Base-by-base conservation (phyloP, 345 rosid genomes). In the Brassica cretica region DNA sequence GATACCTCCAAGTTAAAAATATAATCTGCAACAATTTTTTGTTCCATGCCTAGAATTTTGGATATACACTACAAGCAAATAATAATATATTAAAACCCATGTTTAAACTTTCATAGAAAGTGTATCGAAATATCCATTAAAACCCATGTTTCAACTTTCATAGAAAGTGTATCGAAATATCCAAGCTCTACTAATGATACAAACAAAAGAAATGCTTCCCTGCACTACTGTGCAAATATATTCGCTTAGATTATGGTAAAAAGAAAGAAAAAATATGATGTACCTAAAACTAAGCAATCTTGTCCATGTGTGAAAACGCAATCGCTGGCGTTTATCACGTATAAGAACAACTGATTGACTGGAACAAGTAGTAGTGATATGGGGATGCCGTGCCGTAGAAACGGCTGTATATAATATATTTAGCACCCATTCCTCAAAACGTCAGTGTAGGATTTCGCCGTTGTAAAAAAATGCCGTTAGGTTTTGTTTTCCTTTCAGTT, bases 361-460 rank as follows among this genome's bases (percentile, higher is more conserved):
- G 65, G 56, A 5, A 15, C 56, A 51, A 51, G 63, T 33, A 18
- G 56, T 51, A 39, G 32, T 35, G 71, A 69, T 65, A 60, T 60
- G 78, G 73, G 29, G 70, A 66, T 73, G 55, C 16, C 74, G 82
- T 78, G 82, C 74, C 70, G 62, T 61, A 67, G 25, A 78, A 73
- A 60, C 5, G 44, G 65, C 33, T 67, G 3, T 15, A 53, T 15
- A 53, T 35, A 49, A 51, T 19, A 60, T 61, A 73, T 66, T 78
- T 44, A 16, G 33, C 25, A 66, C 78, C 77, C 74, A 78, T 68
- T 73, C 82, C 73, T 78, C 58, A 14, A 49, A 68, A 78, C 74
- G 74, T 78, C 82, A 68, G 53, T 67, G 16, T 59, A 7, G 73
- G 82, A 78, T 73, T 73, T 78, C 73, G 66, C 74, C 5, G 77